Evolutionary conservation across 192 early-diverging fungal species (phyloP), one percentile per base, ranked within the genome.

Genomic region (Podila clonocystis): DNA sequence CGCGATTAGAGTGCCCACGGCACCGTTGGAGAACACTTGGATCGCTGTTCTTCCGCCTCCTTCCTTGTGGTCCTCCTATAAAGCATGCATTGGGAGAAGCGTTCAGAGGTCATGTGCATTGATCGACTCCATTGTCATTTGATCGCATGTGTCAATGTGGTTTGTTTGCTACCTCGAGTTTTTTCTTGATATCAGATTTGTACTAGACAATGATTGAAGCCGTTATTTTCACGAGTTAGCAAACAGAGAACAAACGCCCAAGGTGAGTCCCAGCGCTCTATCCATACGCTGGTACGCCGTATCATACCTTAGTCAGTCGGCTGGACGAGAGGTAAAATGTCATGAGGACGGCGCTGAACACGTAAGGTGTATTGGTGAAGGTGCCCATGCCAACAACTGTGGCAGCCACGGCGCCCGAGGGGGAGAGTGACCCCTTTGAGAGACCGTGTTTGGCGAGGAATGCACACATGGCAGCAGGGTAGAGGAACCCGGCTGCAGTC

Each of bases 281-380:
- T 17, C 15, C 41, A 15, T 45, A 8, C 41, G 4, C 41, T 45
- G 13, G 13, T 45, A 15, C 15, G 26, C 22, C 3, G 17, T 36
- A 6, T 26, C 20, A 57, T 84, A 87, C 89, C 84, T 90, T 90
- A 28, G 89, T 90, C 58, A 90, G 60, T 59, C 65, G 68, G 41
- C 87, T 87, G 57, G 91, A 87, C 2, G 92, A 86, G 4, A 94
- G 74, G 70, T 91, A 97, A 69, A 97, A 97, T 1, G 82, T 83
- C 28, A 97, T 64, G 22, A 96, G 85, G 11, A 92, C 87, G 7
- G 87, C 77, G 9, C 91, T 85, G 73, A 94, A 94, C 36, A 93
- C 72, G 24, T 82, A 67, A 57, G 87, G 87, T 33, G 88, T 85
- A 63, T 93, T 90, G 30, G 86, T 87, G 59, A 95, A 93, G 5